These are phyloP conservation scores for Erigeron philadelphicus DNA, from an alignment of 140 eudicot species.

Conservation along the genomic window DNA sequence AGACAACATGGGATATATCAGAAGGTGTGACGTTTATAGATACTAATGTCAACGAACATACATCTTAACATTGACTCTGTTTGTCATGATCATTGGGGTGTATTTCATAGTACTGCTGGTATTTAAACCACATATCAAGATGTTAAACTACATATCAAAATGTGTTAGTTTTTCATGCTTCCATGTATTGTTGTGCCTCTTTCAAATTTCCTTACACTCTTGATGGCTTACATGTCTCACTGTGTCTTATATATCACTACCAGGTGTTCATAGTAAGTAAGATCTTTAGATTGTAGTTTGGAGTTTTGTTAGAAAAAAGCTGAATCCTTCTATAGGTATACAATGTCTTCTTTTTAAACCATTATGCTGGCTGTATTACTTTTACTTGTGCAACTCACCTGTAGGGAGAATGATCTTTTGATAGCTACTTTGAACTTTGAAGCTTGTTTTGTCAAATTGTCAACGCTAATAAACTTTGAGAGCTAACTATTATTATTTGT, in stretches of 20 bases:
- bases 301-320: constrained; percentile 3
- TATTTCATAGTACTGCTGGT: background rate
- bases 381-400: background rate
- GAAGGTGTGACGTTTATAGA: background rate
- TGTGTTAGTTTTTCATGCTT: background rate
- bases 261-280: constrained; percentile 5
- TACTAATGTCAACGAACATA: background rate
- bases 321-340: background rate
- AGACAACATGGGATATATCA: background rate
- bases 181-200: background rate
- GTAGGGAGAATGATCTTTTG: background rate
- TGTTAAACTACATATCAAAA: background rate
- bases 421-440: background rate
- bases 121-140: background rate
- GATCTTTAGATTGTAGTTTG: constrained; percentile 2
- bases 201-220: background rate
- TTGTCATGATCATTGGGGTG: background rate
- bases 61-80: background rate
- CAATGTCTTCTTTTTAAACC: too few relatives aligned
- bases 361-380: background rate
- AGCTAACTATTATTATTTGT: background rate
- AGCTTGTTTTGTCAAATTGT: background rate
- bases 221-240: background rate
- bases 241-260: background rate
- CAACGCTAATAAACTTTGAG: background rate